Evolutionary conservation across 805 yeast genomes (phyloP).

Genomic region (Nakazawaea peltata): DNA sequence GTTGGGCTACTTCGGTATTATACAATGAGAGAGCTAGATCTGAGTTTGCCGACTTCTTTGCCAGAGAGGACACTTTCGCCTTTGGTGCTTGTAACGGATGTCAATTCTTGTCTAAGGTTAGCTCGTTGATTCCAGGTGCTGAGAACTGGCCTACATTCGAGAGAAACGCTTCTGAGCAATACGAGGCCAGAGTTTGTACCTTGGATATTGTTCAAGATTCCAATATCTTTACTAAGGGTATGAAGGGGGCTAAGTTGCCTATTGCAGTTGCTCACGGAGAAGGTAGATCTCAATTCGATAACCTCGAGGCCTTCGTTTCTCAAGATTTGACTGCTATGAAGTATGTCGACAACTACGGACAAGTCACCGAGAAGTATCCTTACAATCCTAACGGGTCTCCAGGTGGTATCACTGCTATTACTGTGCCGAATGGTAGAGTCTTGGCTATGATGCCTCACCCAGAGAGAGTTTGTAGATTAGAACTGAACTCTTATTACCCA

Average conservation of each 20-base stretch:
- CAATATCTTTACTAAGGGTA: conserved; percentile 71
- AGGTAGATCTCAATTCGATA: conserved; percentile 77
- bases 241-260: conserved; percentile 92
- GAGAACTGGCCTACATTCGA: conserved; percentile 96
- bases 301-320: conserved; percentile 39
- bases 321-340: conserved; percentile 58
- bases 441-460: conserved; percentile 99
- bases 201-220: conserved; percentile 62
- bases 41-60: conserved; percentile 78
- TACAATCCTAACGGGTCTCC: conserved; percentile 96
- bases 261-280: conserved; percentile 99
- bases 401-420: conserved; percentile 86
- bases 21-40: conserved; percentile 70
- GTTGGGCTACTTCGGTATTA: conserved; percentile 96
- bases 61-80: conserved; percentile 87
- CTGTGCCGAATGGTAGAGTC: conserved; percentile 88
- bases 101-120: conserved; percentile 86
- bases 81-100: conserved; percentile 99
- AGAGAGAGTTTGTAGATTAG: conserved; percentile 84
- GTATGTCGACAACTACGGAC: conserved; percentile 88
- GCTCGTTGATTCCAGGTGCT: conserved; percentile 84
- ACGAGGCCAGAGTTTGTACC: conserved; percentile 91
- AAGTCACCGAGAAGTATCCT: conserved; percentile 76
- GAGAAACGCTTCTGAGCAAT: conserved; percentile 86
- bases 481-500: conserved; percentile 90